Conservation (phyloP, 73 alveolate species). For the Tetrahymena borealis region DNA sequence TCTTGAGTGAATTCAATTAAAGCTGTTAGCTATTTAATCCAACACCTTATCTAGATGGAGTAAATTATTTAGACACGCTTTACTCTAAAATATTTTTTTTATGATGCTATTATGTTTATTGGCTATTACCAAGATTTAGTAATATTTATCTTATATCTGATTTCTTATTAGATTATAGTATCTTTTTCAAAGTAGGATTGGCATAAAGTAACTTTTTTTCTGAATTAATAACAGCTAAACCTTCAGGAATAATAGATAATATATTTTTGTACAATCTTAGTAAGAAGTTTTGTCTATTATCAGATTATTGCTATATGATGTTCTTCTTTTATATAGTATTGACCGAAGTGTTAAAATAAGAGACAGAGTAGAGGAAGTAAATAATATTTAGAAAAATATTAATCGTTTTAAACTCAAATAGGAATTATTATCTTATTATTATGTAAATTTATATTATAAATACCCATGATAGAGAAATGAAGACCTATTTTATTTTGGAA, state of each 20-base stretch:
- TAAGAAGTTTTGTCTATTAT: neutral
- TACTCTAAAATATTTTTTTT: too few species aligned
- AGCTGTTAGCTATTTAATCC: too few species aligned
- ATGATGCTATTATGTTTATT: neutral
- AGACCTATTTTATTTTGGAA: neutral
- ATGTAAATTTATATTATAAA: neutral
- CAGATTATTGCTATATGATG: neutral
- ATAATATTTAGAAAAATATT: neutral
- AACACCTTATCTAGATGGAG: too few species aligned
- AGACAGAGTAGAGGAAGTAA: neutral
- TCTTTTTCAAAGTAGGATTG: neutral
- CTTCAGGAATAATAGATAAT: neutral
- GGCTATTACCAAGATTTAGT: neutral
- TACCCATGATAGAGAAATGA: neutral
- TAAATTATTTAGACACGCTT: too few species aligned
- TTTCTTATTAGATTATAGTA: neutral
- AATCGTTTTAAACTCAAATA: neutral
- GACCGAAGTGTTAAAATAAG: neutral
- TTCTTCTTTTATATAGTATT: neutral
- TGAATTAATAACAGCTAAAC: neutral
- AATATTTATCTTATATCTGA: neutral
- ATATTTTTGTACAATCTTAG: neutral
- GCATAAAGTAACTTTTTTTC: neutral
- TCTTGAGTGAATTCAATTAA: too few species aligned
- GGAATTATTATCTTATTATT: neutral